phyloP scores from a whole-genome alignment of 2,329 filamentous ascomycete species.

The Phoma herbarum region DNA sequence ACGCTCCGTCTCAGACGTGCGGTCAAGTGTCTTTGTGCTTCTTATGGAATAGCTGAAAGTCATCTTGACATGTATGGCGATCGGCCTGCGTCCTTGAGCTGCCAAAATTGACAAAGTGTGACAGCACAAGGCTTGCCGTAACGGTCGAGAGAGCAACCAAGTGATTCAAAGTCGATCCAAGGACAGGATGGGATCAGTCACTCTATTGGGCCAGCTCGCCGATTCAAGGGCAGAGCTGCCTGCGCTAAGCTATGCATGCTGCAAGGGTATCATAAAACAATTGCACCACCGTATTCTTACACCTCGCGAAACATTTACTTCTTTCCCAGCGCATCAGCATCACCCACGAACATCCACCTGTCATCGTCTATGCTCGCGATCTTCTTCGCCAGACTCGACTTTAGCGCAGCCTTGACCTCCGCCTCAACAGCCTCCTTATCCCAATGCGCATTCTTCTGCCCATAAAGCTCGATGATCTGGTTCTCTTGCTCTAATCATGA shows the following conservation, averaged over 20 bases:
- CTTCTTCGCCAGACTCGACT: slow-evolving; percentile 74
- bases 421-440: slow-evolving; percentile 34
- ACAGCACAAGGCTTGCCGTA: background rate
- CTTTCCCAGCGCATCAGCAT: slow-evolving; percentile 46
- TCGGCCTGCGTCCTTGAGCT: too few species aligned
- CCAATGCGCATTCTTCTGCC: slow-evolving; percentile 42
- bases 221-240: background rate
- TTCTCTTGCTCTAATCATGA: slow-evolving; percentile 42
- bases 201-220: too few species aligned
- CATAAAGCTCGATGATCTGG: slow-evolving; percentile 46
- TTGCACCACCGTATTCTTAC: background rate
- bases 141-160: background rate
- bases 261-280: slow-evolving; percentile 19
- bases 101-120: too few species aligned
- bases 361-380: slow-evolving; percentile 80
- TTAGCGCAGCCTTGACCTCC: slow-evolving; percentile 60
- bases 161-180: background rate
- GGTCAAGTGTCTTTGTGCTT: background rate
- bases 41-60: background rate
- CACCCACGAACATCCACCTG: slow-evolving; percentile 88
- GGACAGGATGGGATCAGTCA: too few species aligned
- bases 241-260: background rate
- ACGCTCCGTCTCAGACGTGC: background rate
- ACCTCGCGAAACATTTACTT: slow-evolving; percentile 6
- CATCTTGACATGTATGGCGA: too few species aligned